These are phyloP conservation scores for Ceratobasidium sp. DNA, from an alignment of 1,284 basidiomycete genomes.

Conservation along the genomic window DNA sequence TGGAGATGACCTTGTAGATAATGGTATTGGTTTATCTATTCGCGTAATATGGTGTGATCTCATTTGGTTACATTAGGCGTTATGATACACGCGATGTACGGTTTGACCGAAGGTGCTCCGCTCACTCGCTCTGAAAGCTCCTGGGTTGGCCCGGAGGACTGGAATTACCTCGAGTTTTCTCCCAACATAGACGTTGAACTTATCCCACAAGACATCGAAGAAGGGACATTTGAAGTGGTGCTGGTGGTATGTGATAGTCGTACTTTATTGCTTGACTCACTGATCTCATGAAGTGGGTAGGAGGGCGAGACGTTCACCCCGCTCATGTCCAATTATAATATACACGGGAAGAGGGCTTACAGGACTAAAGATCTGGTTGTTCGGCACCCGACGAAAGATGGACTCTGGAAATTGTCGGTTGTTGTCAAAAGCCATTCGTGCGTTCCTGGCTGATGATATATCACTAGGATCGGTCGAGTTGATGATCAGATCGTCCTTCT, in stretches of 20 bases:
- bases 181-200: not conserved
- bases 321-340: constrained; percentile 19
- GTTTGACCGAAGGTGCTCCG: constrained; percentile 2
- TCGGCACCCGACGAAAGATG: constrained; percentile 29
- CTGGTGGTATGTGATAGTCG: constrained; percentile 7
- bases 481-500: constrained; percentile 42
- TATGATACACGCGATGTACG: not conserved
- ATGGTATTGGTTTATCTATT: constrained; percentile 24
- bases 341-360: constrained; percentile 31
- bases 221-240: constrained; percentile 8
- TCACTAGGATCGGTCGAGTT: constrained; percentile 19
- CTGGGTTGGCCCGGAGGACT: not conserved
- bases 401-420: constrained; percentile 32
- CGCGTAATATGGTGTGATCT: too few relatives aligned
- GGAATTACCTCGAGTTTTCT: constrained; percentile 35
- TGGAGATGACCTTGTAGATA: not conserved
- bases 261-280: too few relatives aligned
- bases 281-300: too few relatives aligned
- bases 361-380: constrained; percentile 37
- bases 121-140: not conserved
- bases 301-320: not conserved
- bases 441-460: too few relatives aligned
- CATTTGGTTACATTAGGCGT: not conserved
- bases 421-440: too few relatives aligned
- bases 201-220: constrained; percentile 11